phyloP scores from a whole-genome alignment of 2,329 filamentous ascomycete genomes.

The Ciborinia camelliae region DNA sequence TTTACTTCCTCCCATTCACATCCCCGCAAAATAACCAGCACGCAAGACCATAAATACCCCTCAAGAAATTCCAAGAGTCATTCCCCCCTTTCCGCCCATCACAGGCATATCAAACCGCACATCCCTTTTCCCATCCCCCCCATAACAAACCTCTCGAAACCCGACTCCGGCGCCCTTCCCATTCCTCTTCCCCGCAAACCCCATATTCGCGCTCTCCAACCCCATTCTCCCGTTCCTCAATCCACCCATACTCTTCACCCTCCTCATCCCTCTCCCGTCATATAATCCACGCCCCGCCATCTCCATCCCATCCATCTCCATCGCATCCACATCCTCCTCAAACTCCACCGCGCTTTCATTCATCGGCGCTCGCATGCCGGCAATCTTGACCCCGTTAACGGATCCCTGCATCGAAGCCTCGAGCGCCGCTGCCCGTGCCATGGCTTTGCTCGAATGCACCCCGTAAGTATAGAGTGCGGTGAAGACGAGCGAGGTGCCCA shows the following conservation, averaged over 20 bases:
- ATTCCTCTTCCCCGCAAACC: neutral
- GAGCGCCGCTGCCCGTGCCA: slow-evolving; percentile 4
- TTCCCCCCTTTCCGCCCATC: neutral
- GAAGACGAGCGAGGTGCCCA: slow-evolving; percentile 17
- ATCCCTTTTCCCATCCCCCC: too few relatives aligned
- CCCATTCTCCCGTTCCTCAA: neutral
- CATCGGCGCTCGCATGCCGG: neutral
- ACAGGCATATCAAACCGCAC: neutral
- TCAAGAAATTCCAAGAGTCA: slow-evolving; percentile 14
- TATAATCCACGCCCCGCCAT: too few relatives aligned
- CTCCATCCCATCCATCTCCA: neutral
- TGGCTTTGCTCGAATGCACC: slow-evolving; percentile 15
- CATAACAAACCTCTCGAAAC: slow-evolving; percentile 16
- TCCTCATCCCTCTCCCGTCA: too few relatives aligned
- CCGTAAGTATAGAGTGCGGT: slow-evolving; percentile 15
- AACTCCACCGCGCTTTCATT: slow-evolving; percentile 4
- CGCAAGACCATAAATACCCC: neutral
- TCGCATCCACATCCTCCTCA: neutral
- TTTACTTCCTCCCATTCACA: too few relatives aligned
- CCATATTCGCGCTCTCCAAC: neutral
- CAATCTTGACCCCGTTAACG: neutral
- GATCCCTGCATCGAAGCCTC: neutral
- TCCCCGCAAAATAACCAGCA: too few relatives aligned
- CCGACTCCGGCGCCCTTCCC: neutral
- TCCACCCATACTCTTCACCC: slow-evolving; percentile 2